phyloP scores from a whole-genome alignment of 73 alveolate genomes.

The Tetrahymena borealis region DNA sequence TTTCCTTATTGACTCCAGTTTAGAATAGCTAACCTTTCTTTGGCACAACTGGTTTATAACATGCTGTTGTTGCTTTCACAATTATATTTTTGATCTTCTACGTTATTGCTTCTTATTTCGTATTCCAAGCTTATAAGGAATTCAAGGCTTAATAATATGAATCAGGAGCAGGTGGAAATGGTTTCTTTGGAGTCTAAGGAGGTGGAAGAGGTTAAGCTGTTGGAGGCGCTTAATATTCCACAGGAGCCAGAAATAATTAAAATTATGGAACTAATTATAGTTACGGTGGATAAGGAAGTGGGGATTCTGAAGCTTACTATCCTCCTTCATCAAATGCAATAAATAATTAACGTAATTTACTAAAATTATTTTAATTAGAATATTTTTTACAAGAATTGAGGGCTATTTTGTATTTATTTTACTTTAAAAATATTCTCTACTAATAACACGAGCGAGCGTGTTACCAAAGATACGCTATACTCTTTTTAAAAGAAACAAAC shows the following conservation, averaged over 20 bases:
- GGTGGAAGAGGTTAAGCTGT: neutral
- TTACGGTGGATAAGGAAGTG: neutral
- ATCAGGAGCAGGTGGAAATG: neutral
- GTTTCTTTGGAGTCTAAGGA: neutral
- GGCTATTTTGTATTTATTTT: too few species aligned
- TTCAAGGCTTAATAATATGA: neutral
- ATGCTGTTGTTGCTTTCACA: neutral
- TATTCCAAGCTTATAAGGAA: neutral
- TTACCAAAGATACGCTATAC: too few species aligned
- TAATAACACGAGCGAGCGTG: too few species aligned
- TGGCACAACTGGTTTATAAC: neutral
- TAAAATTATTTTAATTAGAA: neutral
- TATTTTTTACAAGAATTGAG: neutral
- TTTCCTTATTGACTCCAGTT: neutral
- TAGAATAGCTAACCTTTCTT: neutral
- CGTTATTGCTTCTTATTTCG: neutral
- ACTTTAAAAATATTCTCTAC: too few species aligned
- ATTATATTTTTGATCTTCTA: neutral
- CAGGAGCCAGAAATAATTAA: neutral
- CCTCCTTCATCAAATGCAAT: neutral
- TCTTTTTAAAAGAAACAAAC: too few species aligned
- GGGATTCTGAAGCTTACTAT: neutral
- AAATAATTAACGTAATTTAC: neutral
- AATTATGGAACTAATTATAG: neutral
- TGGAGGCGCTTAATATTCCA: neutral